These are phyloP conservation scores for Fusarium sp. DNA, from an alignment of 2,329 filamentous ascomycete genomes.

Conservation along the genomic window DNA sequence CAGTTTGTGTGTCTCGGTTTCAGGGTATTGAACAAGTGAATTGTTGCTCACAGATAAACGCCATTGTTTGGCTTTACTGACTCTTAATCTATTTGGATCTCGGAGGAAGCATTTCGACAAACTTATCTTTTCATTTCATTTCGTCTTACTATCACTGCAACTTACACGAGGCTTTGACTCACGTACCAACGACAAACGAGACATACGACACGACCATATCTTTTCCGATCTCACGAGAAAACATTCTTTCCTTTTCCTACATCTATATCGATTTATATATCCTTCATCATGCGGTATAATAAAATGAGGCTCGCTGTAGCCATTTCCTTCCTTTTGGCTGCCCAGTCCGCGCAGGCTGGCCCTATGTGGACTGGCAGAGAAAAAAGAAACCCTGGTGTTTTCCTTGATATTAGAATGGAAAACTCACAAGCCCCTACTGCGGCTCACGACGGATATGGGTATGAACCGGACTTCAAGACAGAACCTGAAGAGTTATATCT, in stretches of 20 bases:
- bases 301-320: slow-evolving; percentile 35
- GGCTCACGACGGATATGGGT: slow-evolving; percentile 37
- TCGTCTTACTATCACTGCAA: slow-evolving; percentile 13
- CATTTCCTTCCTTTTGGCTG: slow-evolving; percentile 46
- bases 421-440: slow-evolving; percentile 27
- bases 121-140: slow-evolving; percentile 11
- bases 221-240: slow-evolving; percentile 14
- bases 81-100: slow-evolving; percentile 29
- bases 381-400: slow-evolving; percentile 38
- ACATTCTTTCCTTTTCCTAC: slow-evolving; percentile 13
- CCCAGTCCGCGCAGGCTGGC: slow-evolving; percentile 50
- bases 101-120: slow-evolving; percentile 13
- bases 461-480: slow-evolving; percentile 4
- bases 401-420: slow-evolving; percentile 27
- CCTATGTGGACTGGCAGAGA: slow-evolving; percentile 50
- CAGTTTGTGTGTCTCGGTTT: slow-evolving; percentile 20
- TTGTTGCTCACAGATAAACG: slow-evolving; percentile 5
- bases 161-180: slow-evolving; percentile 24
- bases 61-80: slow-evolving; percentile 2
- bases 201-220: slow-evolving; percentile 9
- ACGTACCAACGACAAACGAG: slow-evolving; percentile 26
- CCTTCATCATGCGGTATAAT: slow-evolving; percentile 41
- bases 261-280: background rate
- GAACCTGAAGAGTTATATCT: slow-evolving; percentile 7
- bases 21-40: slow-evolving; percentile 30